Evolutionary conservation across 768 basidiomycete species (phyloP).

Genomic region (Wakefieldia striispora): DNA sequence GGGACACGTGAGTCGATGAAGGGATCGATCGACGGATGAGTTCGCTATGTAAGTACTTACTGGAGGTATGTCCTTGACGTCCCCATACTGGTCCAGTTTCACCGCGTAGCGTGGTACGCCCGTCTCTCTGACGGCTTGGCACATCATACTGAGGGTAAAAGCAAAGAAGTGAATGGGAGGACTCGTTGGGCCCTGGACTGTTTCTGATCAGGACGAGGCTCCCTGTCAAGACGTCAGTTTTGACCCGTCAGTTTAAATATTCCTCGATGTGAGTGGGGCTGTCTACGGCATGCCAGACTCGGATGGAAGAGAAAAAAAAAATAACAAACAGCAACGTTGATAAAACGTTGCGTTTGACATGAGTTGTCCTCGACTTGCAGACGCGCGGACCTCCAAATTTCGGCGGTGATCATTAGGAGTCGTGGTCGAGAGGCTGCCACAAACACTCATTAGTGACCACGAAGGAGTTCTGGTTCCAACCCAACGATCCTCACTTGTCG

Average conservation of each 20-base stretch:
- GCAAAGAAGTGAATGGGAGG: background rate
- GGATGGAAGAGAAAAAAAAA: slow-evolving; percentile 3
- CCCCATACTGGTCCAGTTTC: slow-evolving; percentile 28
- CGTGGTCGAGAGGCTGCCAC: too few relatives aligned
- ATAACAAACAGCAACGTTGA: slow-evolving; percentile 26
- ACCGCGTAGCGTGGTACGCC: slow-evolving; percentile 21
- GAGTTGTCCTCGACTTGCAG: slow-evolving; percentile 14
- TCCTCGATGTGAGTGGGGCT: background rate
- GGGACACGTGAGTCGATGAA: slow-evolving; percentile 2
- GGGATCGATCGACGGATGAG: background rate
- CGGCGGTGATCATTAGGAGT: background rate
- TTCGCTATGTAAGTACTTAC: slow-evolving; percentile 12
- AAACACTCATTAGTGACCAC: too few relatives aligned
- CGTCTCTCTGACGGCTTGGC: slow-evolving; percentile 21
- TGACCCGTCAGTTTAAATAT: slow-evolving; percentile 5
- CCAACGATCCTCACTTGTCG: too few relatives aligned
- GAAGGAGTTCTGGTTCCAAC: too few relatives aligned
- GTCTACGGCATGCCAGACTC: slow-evolving; percentile 8
- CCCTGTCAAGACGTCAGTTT: slow-evolving; percentile 3
- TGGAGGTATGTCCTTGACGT: slow-evolving; percentile 29
- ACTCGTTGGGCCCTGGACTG: background rate
- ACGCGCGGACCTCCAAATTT: slow-evolving; percentile 11
- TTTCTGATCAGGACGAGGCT: background rate
- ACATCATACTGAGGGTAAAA: slow-evolving; percentile 7
- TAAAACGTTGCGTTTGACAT: slow-evolving; percentile 28